These are phyloP conservation scores for Exophiala alcalophila DNA, from an alignment of 2,329 filamentous ascomycete genomes.

Conservation along the genomic window DNA sequence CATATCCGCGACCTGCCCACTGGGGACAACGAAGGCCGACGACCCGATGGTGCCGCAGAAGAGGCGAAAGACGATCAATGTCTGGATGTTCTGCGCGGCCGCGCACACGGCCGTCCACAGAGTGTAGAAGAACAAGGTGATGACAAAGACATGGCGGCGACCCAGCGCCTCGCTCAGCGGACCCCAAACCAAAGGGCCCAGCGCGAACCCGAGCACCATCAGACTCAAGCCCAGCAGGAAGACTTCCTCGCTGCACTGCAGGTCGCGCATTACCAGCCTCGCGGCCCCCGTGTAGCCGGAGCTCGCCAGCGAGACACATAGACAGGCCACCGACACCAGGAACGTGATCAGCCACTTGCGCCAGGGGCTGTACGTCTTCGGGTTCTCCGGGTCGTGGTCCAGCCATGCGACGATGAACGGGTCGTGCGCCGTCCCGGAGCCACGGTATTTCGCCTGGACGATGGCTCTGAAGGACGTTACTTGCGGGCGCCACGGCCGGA, in stretches of 20 bases:
- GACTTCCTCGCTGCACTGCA: constrained; percentile 46
- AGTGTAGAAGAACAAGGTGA: constrained; percentile 60
- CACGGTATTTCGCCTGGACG: constrained; percentile 32
- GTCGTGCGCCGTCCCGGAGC: constrained; percentile 42
- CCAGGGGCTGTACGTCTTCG: constrained; percentile 35
- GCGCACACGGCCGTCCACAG: constrained; percentile 65
- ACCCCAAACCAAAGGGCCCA: constrained; percentile 58
- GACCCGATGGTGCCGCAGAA: constrained; percentile 40
- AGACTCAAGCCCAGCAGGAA: constrained; percentile 49
- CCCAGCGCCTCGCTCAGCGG: constrained; percentile 34
- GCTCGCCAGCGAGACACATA: constrained; percentile 53
- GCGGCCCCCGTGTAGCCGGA: constrained; percentile 60
- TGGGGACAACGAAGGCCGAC: constrained; percentile 66
- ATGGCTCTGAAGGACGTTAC: constrained; percentile 20
- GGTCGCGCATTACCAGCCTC: constrained; percentile 49
- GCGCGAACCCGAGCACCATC: constrained; percentile 52
- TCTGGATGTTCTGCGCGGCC: constrained; percentile 63
- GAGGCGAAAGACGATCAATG: constrained; percentile 63
- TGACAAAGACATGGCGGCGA: constrained; percentile 48
- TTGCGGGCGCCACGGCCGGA: constrained; percentile 17
- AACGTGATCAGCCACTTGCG: constrained; percentile 44
- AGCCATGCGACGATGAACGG: constrained; percentile 46
- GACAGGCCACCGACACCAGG: constrained; percentile 51
- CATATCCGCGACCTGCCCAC: constrained; percentile 65
- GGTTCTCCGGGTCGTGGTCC: constrained; percentile 43